These are phyloP conservation scores for Protomyces lactucae-debilis DNA, from an alignment of 1,139 yeast genomes.

Conservation along the genomic window DNA sequence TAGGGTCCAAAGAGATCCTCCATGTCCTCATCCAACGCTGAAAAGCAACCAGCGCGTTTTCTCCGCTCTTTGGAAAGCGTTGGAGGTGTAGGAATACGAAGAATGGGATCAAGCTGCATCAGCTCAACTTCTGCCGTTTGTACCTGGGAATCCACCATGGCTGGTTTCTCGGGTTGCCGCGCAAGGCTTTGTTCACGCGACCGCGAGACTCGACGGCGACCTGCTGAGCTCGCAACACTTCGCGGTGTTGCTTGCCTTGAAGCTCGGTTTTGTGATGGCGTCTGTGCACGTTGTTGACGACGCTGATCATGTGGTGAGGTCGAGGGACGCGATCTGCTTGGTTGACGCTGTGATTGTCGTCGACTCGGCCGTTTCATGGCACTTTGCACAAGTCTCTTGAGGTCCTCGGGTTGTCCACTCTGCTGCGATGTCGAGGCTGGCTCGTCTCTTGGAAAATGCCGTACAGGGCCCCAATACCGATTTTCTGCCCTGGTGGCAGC, in stretches of 20 bases:
- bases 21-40: slow-evolving; percentile 30
- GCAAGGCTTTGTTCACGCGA: slow-evolving; percentile 2
- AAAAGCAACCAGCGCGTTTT: slow-evolving; percentile 28
- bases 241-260: not conserved
- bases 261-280: not conserved
- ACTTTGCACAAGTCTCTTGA: not conserved
- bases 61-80: slow-evolving; percentile 18
- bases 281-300: not conserved
- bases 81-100: not conserved
- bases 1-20: slow-evolving; percentile 29
- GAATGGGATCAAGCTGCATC: not conserved
- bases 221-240: not conserved
- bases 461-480: slow-evolving; percentile 19
- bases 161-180: not conserved
- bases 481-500: not conserved
- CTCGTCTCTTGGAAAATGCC: not conserved
- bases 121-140: slow-evolving; percentile 12
- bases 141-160: slow-evolving; percentile 20
- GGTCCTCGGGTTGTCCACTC: not conserved
- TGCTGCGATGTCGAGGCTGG: not conserved
- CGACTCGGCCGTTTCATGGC: not conserved
- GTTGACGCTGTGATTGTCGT: not conserved
- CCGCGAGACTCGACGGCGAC: not conserved
- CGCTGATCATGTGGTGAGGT: not conserved
- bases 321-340: not conserved